Evolutionary conservation across 2,329 filamentous ascomycete genomes (phyloP).

Genomic region (Calonectria honghensis): DNA sequence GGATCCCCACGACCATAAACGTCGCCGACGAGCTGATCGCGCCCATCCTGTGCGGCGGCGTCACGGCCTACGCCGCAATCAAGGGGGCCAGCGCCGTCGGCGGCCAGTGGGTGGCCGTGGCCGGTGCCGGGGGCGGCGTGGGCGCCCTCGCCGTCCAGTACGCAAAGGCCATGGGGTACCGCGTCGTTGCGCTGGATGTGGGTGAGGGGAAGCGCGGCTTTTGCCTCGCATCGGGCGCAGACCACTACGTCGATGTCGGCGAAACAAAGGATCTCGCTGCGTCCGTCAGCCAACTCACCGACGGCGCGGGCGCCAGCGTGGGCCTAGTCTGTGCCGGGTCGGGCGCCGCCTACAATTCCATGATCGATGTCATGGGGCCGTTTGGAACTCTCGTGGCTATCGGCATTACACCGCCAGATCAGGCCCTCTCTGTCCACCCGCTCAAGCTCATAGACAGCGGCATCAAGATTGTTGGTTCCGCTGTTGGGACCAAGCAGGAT

Average conservation of each 20-base stretch:
- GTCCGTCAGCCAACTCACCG: slow-evolving; percentile 32
- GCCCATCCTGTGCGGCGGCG: slow-evolving; percentile 65
- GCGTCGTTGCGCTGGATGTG: slow-evolving; percentile 62
- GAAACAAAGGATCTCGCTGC: slow-evolving; percentile 33
- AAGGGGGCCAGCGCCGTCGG: slow-evolving; percentile 57
- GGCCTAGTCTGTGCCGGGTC: slow-evolving; percentile 59
- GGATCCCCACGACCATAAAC: slow-evolving; percentile 52
- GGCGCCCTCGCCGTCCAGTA: slow-evolving; percentile 62
- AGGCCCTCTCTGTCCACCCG: slow-evolving; percentile 58
- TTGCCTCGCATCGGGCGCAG: slow-evolving; percentile 57
- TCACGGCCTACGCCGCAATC: slow-evolving; percentile 65
- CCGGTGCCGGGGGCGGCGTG: slow-evolving; percentile 64
- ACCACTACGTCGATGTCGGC: slow-evolving; percentile 61
- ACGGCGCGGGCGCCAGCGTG: slow-evolving; percentile 47
- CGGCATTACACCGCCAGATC: slow-evolving; percentile 57
- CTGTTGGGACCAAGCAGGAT: slow-evolving; percentile 62
- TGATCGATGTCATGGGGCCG: slow-evolving; percentile 50
- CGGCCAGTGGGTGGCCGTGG: slow-evolving; percentile 61
- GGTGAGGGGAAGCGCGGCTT: slow-evolving; percentile 56
- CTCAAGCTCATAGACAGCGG: slow-evolving; percentile 60
- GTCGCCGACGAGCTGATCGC: slow-evolving; percentile 61
- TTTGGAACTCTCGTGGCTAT: slow-evolving; percentile 65
- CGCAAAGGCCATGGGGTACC: slow-evolving; percentile 65
- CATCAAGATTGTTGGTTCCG: slow-evolving; percentile 58
- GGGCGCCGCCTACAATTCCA: slow-evolving; percentile 58